Base-by-base conservation (phyloP, 192 early-diverging fungal genomes). In the Backusella australiensis region DNA sequence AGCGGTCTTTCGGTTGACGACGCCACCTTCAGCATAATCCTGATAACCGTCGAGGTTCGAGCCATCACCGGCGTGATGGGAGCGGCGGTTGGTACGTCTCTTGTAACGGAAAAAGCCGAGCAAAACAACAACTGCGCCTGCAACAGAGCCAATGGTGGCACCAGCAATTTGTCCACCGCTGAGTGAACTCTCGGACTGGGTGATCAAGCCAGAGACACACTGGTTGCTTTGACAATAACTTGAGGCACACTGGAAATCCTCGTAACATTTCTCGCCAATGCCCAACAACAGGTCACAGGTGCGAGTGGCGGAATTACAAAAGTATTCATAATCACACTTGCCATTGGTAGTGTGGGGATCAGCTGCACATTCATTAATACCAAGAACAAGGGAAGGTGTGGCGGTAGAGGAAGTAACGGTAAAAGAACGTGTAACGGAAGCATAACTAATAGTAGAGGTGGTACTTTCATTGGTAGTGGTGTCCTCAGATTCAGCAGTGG, bases 241-340 rank as follows among this genome's bases (percentile, higher is more conserved):
- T 3, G 74, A 75, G 8, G 42, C 34, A 44, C 74, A 75, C 26
- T 75, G 74, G 65, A 75, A 75, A 34, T 75, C 74, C 67, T 75
- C 74, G n/a, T 67, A 75, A 67, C 74, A 75, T 21, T 66, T 38
- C 6, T 32, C 29, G 9, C 65, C 74, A 75, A 42, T 66, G 36
- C 6, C 34, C 26, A 42, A 17, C 4, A 75, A 32, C 9, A 38
- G 12, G 17, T 67, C 65, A 29, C 74, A 75, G 14, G 56, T 7
- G 9, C 35, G 35, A 14, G 42, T 23, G 14, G 74, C 74, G 4
- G 74, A 59, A 26, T 75, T 75, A 44, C 74, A 75, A 38, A 67
- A 75, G 74, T 65, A 67, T 35, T 75, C 38, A 65, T 65, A 35
- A 32, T 59, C 36, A 67, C 74, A 75, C 14, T 29, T 23, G 14